Base-by-base conservation (phyloP, 768 basidiomycete species). In the Xanthoconium stramineum region DNA sequence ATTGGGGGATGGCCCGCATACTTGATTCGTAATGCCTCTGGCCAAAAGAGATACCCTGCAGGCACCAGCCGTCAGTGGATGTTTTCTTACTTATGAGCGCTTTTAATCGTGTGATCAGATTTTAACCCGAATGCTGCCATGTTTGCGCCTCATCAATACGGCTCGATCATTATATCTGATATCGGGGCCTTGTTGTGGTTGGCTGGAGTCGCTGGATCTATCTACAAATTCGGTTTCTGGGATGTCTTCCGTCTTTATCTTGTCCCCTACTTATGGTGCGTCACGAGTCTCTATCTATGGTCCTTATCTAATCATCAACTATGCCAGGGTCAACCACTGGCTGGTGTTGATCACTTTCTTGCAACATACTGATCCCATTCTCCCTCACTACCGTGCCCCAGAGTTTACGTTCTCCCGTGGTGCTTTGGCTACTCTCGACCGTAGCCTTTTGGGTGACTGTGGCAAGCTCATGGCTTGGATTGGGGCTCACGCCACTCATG, bases 261-360 rank as follows among this genome's bases (percentile, higher is more conserved):
- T 52, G 80, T 91, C 17, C 94, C 95, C 50, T 98, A 98, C 76
- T 79, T 98, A 57, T 93, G 90, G 89, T 77, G 57, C 55, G 72
- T 56, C 2, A 33, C 4, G 24, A 24, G 24, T 24, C 3, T 30
- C 30, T 38, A 29, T 20, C 9, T 8, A 3, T 38, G 14, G 19
- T 32, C 11, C 13, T 45, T 12, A 20, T 36, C 53, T 30, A 13
- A 52, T 47, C 10, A 56, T 33, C 17, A 5, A 58, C 43, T 24
- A 43, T 14, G 13, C 11, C 57, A 86, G 83, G 85, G 84, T 88
- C 52, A 92, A 92, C 79, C 91, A 94, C 79, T 97, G 94, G 94
- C 81, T 98, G 52, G 92, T 98, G 55, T 67, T 94, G 65, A 97
- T 98, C 77, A 97, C 94, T 19, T 98, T 93, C 88, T 80, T 98